Conservation (phyloP, 495 filamentous ascomycete species). For the Aspergillus wentii region DNA sequence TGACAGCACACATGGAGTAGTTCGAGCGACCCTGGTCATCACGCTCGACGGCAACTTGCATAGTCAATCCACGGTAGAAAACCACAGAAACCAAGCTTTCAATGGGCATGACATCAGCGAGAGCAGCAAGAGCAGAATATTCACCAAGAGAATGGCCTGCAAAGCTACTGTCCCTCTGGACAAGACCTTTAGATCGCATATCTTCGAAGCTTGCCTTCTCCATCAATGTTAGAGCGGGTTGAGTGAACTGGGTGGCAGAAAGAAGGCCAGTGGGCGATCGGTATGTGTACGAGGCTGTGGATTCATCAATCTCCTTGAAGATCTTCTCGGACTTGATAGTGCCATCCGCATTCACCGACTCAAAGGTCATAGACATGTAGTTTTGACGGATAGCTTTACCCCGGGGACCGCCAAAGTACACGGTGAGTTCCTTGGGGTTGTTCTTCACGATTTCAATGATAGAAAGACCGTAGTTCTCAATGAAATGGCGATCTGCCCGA, state of each 20-base stretch:
- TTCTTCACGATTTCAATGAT: slow-evolving; percentile 99
- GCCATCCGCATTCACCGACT: slow-evolving; percentile 87
- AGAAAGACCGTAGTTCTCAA: slow-evolving; percentile 97
- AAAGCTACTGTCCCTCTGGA: slow-evolving; percentile 93
- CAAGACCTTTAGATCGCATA: slow-evolving; percentile 94
- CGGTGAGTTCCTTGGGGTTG: slow-evolving; percentile 97
- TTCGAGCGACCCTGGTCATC: slow-evolving; percentile 89
- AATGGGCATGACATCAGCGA: slow-evolving; percentile 98
- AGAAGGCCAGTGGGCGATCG: slow-evolving; percentile 91
- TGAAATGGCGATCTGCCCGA: slow-evolving; percentile 92
- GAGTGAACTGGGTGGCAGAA: slow-evolving; percentile 97
- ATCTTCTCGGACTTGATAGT: slow-evolving; percentile 96
- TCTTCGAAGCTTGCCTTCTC: slow-evolving; percentile 99
- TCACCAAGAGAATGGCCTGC: slow-evolving; percentile 97
- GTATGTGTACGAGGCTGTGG: slow-evolving; percentile 92
- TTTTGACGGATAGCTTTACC: slow-evolving; percentile 97
- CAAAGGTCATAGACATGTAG: slow-evolving; percentile 99
- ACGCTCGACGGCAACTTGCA: slow-evolving; percentile 98
- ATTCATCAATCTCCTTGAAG: slow-evolving; percentile 94
- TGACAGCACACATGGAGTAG: slow-evolving; percentile 98
- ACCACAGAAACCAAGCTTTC: slow-evolving; percentile 97
- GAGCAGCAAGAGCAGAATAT: slow-evolving; percentile 92
- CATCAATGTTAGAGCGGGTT: slow-evolving; percentile 96
- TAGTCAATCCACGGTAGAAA: slow-evolving; percentile 97
- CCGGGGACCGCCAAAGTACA: slow-evolving; percentile 94